Evolutionary conservation across 2,329 filamentous ascomycete species (phyloP).

Genomic region (Pseudogymnoascus sp.): DNA sequence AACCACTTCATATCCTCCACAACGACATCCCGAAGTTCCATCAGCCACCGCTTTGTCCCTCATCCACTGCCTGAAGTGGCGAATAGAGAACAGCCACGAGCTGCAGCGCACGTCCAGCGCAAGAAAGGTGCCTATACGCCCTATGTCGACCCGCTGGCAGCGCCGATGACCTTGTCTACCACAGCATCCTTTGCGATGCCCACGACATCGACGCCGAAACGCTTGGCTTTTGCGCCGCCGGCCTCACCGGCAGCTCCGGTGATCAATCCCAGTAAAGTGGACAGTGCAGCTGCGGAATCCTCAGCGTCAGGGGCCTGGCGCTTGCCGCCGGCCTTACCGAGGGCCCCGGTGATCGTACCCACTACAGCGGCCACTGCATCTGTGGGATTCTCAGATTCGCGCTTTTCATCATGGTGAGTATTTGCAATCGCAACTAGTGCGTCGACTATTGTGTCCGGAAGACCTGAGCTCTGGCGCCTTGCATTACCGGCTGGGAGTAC

Average conservation of each 20-base stretch:
- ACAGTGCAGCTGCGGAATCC: background rate
- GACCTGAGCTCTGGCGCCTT: background rate
- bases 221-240: background rate
- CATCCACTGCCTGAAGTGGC: background rate
- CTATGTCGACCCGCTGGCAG: background rate
- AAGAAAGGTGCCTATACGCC: background rate
- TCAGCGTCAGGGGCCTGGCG: background rate
- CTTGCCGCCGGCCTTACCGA: background rate
- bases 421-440: too few species aligned
- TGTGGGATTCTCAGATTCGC: background rate
- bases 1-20: background rate
- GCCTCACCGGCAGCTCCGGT: background rate
- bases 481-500: background rate
- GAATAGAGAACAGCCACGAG: background rate
- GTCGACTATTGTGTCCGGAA: background rate
- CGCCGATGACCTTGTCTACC: background rate
- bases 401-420: background rate
- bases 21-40: background rate
- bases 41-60: background rate
- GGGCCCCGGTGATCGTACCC: background rate
- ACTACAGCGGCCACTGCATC: background rate
- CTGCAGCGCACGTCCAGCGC: background rate
- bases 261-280: background rate
- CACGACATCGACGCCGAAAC: background rate
- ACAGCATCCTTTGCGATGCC: background rate